Base-by-base conservation (phyloP, 768 basidiomycete genomes). In the Boletus rubroflammeus region DNA sequence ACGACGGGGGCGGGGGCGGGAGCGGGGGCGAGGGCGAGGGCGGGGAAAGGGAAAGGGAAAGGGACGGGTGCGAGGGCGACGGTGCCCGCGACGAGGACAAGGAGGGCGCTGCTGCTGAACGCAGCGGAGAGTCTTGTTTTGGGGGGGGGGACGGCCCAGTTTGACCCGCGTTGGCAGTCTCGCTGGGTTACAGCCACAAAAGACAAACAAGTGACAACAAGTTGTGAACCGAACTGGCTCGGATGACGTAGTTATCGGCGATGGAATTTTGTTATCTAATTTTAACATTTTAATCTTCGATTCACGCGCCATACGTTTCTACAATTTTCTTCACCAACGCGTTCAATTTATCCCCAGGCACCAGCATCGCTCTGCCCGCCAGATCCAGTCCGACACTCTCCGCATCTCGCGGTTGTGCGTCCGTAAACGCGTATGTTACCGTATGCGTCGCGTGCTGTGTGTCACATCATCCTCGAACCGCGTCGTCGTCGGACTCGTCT, bases 341-440 rank as follows among this genome's bases (percentile, higher is more conserved):
- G 2, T 64, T 63, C 13, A 83, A 73, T 5, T 70, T 68, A 9
- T 70, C 70, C 0, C 73, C 74, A 4, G 81, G 76, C 0, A 92
- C 70, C 5, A 88, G 73, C 78, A 88, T 85, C 47, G 88, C 69
- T 26, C 88, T 70, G 0, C 86, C 88, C 2, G 79, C 78, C 32
- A 81, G 79, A 55, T 91, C 88, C 26, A 90, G 71, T 1, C 90
- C 89, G 60, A 90, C 86, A 1, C 84, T 72, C 15, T 90, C 88
- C 49, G 75, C 75, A 34, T 84, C 81, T 25, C 87, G 75, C 13
- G 80, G 77, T 28, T 75, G 77, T 0, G 75, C 64, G 3, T 81
- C 76, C 40, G 80, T 78, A 62, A 85, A 84, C 3, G 74, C 56
- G 60, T 77, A 86, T 2, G 57, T 58, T 28, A 49, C 41, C 5